Evolutionary conservation across 2,329 filamentous ascomycete species (phyloP), one percentile per base, ranked within the genome.

Genomic region (Cladosporium velox): DNA sequence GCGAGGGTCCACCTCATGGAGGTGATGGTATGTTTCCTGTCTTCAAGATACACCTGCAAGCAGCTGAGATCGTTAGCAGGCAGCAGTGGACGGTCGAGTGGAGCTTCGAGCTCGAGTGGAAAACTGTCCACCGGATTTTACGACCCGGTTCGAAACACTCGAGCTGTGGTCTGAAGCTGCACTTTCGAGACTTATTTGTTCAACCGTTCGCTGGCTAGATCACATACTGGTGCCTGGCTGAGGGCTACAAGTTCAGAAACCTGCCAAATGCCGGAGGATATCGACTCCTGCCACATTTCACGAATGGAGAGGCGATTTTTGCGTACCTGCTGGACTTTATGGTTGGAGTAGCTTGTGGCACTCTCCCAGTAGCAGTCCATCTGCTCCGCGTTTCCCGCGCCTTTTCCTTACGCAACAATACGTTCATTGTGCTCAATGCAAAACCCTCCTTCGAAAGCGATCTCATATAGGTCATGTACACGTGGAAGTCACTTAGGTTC

Each of bases 141-240:
- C 44, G 55, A 66, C 38, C 64, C 52, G 10, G 60, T 59, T 54
- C 35, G 64, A 61, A 55, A 65, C 32, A 32, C 49, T 38, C 51
- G 38, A 47, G 21, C 52, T 34, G 1, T 14, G 30, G 32, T 12
- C n/a, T 14, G 18, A 11, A 34, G 10, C 12, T 18, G 30, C 30
- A 32, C 8, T 55, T 11, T 18, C 18, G 15, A 3, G n/a, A 12
- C 30, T 55, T 32, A 2, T 14, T 21, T 55, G n/a, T 21, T 8
- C 18, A 3, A 8, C 24, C 30, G 3, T 34, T 12, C 5, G 3
- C 51, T 44, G 15, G n/a, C 41, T 47, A 21, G 1, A 8, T 8
- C 41, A 3, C 38, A 44, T 4, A 21, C 14, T 21, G 41, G 41
- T 12, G n/a, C 41, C n/a, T 47, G 10, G 41, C n/a, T 47, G n/a